Evolutionary conservation across 2,329 filamentous ascomycete species (phyloP).

Genomic region (Zasmidium citrigriseum): DNA sequence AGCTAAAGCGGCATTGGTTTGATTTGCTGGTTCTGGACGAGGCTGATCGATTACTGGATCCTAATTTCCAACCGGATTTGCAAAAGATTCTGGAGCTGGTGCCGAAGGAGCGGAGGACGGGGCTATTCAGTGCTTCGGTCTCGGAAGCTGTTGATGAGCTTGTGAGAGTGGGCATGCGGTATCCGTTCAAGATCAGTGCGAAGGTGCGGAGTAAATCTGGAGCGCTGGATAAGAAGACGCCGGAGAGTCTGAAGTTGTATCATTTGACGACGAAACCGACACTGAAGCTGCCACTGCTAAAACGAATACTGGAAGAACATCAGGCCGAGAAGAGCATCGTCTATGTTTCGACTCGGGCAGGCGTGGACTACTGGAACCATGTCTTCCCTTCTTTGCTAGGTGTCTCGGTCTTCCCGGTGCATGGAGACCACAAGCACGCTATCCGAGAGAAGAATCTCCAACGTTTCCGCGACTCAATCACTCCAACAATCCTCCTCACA

Average conservation of each 20-base stretch:
- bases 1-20: conserved; percentile 54
- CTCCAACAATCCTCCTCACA: conserved; percentile 80
- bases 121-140: conserved; percentile 93
- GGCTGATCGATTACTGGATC: conserved; percentile 86
- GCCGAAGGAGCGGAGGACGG: conserved; percentile 90
- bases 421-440: conserved; percentile 88
- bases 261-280: conserved; percentile 75
- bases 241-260: conserved; percentile 88
- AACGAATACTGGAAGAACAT: conserved; percentile 64
- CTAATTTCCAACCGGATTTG: conserved; percentile 90
- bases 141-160: conserved; percentile 93
- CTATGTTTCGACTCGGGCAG: conserved; percentile 90
- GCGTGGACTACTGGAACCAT: conserved; percentile 90
- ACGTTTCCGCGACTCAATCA: conserved; percentile 72
- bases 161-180: conserved; percentile 85
- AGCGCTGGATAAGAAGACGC: conserved; percentile 81
- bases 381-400: conserved; percentile 71
- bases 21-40: conserved; percentile 93
- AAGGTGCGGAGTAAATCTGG: conserved; percentile 79
- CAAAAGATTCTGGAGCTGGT: conserved; percentile 80
- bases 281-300: conserved; percentile 76
- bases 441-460: conserved; percentile 86
- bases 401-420: conserved; percentile 75
- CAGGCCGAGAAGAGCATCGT: conserved; percentile 80
- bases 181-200: conserved; percentile 92